Evolutionary conservation across 257 asterid species (phyloP).

Genomic region (Asclepias syriaca): DNA sequence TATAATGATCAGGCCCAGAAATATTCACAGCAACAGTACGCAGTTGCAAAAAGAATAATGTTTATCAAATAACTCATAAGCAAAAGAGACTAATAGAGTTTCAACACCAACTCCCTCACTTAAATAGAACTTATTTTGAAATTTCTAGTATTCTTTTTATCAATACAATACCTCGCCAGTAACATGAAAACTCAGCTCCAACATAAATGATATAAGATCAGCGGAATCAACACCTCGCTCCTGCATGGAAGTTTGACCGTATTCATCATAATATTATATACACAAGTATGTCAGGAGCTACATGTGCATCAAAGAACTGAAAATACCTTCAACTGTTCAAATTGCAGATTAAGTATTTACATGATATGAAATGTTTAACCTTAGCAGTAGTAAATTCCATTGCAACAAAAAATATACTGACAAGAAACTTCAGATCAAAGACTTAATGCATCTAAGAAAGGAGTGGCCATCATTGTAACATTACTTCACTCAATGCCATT

Average conservation of each 20-base stretch:
- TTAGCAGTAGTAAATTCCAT: neutral
- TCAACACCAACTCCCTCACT: neutral
- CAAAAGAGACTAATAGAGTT: neutral
- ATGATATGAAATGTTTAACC: neutral
- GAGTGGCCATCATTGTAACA: neutral
- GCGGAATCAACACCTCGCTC: conserved; percentile 91
- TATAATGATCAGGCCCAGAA: neutral
- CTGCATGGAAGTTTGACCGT: conserved; percentile 34
- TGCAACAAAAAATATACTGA: neutral
- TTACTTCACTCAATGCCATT: neutral
- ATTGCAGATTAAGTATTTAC: neutral
- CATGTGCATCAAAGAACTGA: neutral
- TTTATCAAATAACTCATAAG: neutral
- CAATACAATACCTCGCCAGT: conserved; percentile 69
- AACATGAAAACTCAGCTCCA: conserved; percentile 97
- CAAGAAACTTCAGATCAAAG: neutral
- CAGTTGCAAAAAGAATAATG: neutral
- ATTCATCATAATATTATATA: neutral
- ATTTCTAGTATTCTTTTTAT: neutral
- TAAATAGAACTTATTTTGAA: neutral
- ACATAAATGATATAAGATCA: conserved; percentile 84
- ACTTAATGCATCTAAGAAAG: neutral
- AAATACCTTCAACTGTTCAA: neutral
- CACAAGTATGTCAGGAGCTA: neutral
- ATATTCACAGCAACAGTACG: neutral